These are phyloP conservation scores for Phytopythium chamaehyphon DNA, from an alignment of 352 stramenopile species.

Conservation along the genomic window DNA sequence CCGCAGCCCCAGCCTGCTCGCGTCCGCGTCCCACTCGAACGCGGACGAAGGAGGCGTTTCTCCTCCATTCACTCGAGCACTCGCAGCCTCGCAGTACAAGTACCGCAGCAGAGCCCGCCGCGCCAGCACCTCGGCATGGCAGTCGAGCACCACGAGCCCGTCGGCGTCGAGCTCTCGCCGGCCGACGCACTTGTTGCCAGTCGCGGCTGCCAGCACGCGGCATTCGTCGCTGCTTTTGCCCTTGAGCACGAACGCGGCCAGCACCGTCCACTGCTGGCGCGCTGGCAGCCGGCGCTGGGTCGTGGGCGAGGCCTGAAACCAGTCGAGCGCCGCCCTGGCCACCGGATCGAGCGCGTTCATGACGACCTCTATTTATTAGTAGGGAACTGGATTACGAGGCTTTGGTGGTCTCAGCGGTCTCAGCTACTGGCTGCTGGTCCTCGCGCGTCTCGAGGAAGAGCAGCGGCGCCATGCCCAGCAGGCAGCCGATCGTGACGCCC, in stretches of 20 bases:
- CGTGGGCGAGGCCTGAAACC: constrained; percentile 42
- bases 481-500: constrained; percentile 68
- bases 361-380: too few relatives aligned
- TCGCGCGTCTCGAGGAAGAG: constrained; percentile 72
- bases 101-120: constrained; percentile 81
- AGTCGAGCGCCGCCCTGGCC: constrained; percentile 43
- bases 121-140: constrained; percentile 90
- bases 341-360: constrained; percentile 15
- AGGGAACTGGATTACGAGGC: too few relatives aligned
- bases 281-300: constrained; percentile 59
- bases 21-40: constrained; percentile 33
- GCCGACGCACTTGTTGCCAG: constrained; percentile 82
- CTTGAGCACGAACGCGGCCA: constrained; percentile 50
- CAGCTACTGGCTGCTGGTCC: constrained; percentile 14
- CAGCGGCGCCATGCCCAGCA: constrained; percentile 71
- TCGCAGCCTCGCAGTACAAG: constrained; percentile 77
- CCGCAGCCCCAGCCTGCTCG: constrained; percentile 43
- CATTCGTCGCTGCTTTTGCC: constrained; percentile 13
- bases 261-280: constrained; percentile 52
- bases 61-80: constrained; percentile 10
- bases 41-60: constrained; percentile 22
- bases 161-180: constrained; percentile 52
- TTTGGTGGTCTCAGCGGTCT: too few relatives aligned
- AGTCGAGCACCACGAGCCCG: constrained; percentile 89
- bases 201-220: constrained; percentile 48